Evolutionary conservation across 108 stramenopile species (phyloP).

Genomic region (Skeletonema costatum): DNA sequence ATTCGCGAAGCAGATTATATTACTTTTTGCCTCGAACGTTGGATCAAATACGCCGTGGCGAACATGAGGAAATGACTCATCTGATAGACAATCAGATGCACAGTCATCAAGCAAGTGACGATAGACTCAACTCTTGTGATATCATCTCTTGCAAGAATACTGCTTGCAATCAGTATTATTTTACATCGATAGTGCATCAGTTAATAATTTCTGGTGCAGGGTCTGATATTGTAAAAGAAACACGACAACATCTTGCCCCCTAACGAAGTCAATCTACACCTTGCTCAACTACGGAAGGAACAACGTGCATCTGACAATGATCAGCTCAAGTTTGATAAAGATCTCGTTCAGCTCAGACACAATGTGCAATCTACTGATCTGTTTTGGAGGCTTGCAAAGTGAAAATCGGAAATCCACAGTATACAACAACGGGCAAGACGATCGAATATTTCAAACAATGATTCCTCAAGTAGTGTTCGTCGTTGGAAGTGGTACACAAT

Average conservation of each 20-base stretch:
- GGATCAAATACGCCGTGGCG: constrained; percentile 16
- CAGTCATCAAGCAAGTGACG: constrained; percentile 3
- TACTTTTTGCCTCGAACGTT: constrained; percentile 16
- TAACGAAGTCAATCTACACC: constrained; percentile 2
- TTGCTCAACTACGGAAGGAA: constrained; percentile 2
- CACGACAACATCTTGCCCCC: neutral
- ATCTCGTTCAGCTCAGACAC: constrained; percentile 15
- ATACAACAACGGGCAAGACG: neutral
- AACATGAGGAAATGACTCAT: constrained; percentile 4
- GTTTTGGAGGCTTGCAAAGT: constrained; percentile 6
- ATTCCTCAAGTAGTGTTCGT: neutral
- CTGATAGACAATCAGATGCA: neutral
- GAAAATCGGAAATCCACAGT: constrained; percentile 18
- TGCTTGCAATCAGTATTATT: constrained; percentile 16
- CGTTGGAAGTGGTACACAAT: constrained; percentile 22
- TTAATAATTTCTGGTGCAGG: constrained; percentile 29
- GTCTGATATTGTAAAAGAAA: constrained; percentile 12
- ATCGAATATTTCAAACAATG: neutral
- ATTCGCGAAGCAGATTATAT: constrained; percentile 2
- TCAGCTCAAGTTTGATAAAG: constrained; percentile 1
- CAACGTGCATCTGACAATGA: constrained; percentile 15
- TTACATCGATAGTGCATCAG: constrained; percentile 7
- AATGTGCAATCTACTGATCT: constrained; percentile 3
- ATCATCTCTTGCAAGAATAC: neutral
- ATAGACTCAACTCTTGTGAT: constrained; percentile 18